These are phyloP conservation scores for Scleromitrula shiraiana DNA, from an alignment of 2,329 filamentous ascomycete species.

Conservation along the genomic window DNA sequence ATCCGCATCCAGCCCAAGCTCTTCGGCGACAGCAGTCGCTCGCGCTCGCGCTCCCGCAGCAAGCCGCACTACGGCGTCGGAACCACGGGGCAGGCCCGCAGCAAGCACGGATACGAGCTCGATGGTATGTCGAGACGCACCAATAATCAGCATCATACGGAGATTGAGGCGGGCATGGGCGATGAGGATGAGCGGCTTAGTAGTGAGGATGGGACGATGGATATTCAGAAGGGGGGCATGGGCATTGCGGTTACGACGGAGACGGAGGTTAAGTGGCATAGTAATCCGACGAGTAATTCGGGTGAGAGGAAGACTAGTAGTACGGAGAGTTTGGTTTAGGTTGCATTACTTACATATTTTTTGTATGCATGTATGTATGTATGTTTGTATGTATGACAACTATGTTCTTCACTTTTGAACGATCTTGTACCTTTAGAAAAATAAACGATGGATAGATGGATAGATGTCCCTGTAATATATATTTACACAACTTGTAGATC, in stretches of 20 bases:
- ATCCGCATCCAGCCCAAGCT: conserved; percentile 4
- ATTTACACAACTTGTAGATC: too few species aligned
- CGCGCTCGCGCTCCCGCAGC: too few species aligned
- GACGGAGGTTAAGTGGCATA: background rate
- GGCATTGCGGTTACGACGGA: background rate
- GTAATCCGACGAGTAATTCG: background rate
- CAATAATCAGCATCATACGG: background rate
- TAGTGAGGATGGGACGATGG: background rate
- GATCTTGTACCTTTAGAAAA: too few species aligned
- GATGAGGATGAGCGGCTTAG: background rate
- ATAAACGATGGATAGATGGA: too few species aligned
- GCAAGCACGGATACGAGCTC: too few species aligned
- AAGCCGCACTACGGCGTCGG: too few species aligned
- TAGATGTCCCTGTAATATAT: too few species aligned
- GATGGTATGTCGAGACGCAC: too few species aligned
- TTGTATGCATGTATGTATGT: too few species aligned
- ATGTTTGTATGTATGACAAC: too few species aligned
- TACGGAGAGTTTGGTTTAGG: conserved; percentile 1
- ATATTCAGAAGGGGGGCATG: background rate
- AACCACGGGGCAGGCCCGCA: background rate
- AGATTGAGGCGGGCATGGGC: background rate
- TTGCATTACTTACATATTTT: too few species aligned
- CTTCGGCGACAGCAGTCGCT: background rate
- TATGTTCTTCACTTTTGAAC: too few species aligned
- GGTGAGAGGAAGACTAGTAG: background rate